Base-by-base conservation (phyloP, 106 monocot species). In the Acorus gramineus region DNA sequence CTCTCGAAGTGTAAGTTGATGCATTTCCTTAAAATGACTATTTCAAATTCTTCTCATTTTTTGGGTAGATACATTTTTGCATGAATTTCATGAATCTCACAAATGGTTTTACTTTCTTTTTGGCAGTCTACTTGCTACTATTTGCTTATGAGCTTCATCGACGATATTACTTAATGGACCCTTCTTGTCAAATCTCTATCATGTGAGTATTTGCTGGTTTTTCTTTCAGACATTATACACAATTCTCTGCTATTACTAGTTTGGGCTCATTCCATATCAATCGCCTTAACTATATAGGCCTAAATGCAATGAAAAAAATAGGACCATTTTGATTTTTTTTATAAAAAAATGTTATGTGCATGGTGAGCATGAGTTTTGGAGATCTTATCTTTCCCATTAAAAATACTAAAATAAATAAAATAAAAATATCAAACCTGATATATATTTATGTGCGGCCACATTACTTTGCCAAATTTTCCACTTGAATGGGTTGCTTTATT, bases 141-240 rank as follows among this genome's bases (percentile, higher is more conserved):
- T 87, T 91, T 76, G 69, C 87, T 42, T 87, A 85, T 68, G 90
- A 85, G 66, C 82, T 96, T 59, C 87, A 96, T 72, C 81, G 85
- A 49, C 77, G 67, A 12, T 67, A 81, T 63, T 69, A 71, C 58
- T 57, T 59, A 28, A 60, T 57, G 66, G 64, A 78, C 50, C 63
- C 77, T 56, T 56, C 76, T 68, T 49, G 66, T 46, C 74, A 64
- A 47, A 55, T 91, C 59, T 87, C 95, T 59, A 69, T 87, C 61
- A 79, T 77, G 96, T 96, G 88, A 48, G 91, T 76, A n/a, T 66
- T 52, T 28, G 28, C 28, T 28, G 28, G 28, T 28, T 28, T 28
- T 28, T 28, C 28, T 28, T 28, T 28, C 28, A 28, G 28, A 28
- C 28, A 28, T 28, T 28, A 28, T 1, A 28, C 28, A 28, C 28